Conservation (phyloP, 75 land plant genomes). For the Cunninghamia lanceolata region DNA sequence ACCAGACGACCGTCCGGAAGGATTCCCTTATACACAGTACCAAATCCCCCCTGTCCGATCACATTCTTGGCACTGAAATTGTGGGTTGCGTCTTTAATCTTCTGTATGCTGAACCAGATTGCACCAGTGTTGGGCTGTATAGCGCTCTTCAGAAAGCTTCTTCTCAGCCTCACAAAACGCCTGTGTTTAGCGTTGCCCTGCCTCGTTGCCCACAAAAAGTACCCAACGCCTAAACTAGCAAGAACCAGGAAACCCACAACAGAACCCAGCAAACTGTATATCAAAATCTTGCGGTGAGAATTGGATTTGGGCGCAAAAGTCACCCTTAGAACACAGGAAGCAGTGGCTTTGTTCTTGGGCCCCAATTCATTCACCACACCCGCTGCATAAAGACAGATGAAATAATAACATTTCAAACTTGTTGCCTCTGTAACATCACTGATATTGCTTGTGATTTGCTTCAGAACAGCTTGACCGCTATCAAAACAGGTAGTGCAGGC, state of each 20-base stretch:
- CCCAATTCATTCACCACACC: slow-evolving; percentile 57
- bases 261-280: slow-evolving; percentile 22
- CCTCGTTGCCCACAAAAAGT: slow-evolving; percentile 9
- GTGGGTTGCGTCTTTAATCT: slow-evolving; percentile 17
- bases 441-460: neutral
- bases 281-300: neutral
- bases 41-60: slow-evolving; percentile 75
- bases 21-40: slow-evolving; percentile 60
- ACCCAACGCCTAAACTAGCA: neutral
- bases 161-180: neutral
- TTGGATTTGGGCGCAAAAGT: neutral
- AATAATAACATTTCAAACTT: slow-evolving; percentile 39
- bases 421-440: neutral
- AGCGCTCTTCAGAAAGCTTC: neutral
- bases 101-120: slow-evolving; percentile 39
- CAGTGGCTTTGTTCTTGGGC: slow-evolving; percentile 33
- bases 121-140: slow-evolving; percentile 42
- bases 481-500: slow-evolving; percentile 46
- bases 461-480: slow-evolving; percentile 19
- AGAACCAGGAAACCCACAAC: slow-evolving; percentile 17
- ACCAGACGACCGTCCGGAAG: slow-evolving; percentile 41
- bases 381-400: slow-evolving; percentile 55
- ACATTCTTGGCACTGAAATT: slow-evolving; percentile 50
- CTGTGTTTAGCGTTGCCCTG: slow-evolving; percentile 9
- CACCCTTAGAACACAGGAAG: slow-evolving; percentile 35